Evolutionary conservation across 2,329 filamentous ascomycete species (phyloP), one percentile per base, ranked within the genome.

Genomic region (Nemania serpens): DNA sequence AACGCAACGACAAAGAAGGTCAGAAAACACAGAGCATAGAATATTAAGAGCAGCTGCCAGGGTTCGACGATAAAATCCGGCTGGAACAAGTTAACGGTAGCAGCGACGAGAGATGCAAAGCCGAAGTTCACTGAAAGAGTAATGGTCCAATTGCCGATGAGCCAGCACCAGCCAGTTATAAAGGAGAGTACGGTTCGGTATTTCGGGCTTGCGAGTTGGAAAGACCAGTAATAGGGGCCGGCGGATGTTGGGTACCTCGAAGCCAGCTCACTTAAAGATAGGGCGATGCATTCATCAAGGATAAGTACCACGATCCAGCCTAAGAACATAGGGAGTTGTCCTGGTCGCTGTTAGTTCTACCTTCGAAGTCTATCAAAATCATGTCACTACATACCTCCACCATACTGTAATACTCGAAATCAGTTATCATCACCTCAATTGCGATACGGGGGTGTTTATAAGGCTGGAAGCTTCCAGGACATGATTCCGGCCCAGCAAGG

Each of bases 11-110:
- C 80, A 48, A 82, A 46, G 55, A 88, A 80, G 0, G 83, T 82
- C 12, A 81, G 64, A 3, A 87, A 63, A 63, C 82, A 86, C 42
- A 88, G 75, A 11, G 80, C 84, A 68, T 85, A 88, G 74, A 88
- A 88, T 42, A 88, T 83, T 13, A 88, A 75, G 3, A 88, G 76
- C 0, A 88, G 75, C 67, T 88, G 83, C 84, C 84, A 88, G 45
- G 73, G 69, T 37, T 75, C 77, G n/a, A 82, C 75, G 0, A 70
- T 75, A 71, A 81, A 85, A 59, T 81, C 77, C 0, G 82, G 81
- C 55, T 84, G 79, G 66, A 82, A 87, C 66, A 87, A 80, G 2
- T 80, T 77, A 4, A 84, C 71, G 0, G 79, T 79, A 0, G 80
- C 82, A 2, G 80, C 79, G 36, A 86, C 75, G 48, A 87, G 69